Evolutionary conservation across 2,329 filamentous ascomycete genomes (phyloP).

Genomic region (Nannizziopsis arthrosporioides): DNA sequence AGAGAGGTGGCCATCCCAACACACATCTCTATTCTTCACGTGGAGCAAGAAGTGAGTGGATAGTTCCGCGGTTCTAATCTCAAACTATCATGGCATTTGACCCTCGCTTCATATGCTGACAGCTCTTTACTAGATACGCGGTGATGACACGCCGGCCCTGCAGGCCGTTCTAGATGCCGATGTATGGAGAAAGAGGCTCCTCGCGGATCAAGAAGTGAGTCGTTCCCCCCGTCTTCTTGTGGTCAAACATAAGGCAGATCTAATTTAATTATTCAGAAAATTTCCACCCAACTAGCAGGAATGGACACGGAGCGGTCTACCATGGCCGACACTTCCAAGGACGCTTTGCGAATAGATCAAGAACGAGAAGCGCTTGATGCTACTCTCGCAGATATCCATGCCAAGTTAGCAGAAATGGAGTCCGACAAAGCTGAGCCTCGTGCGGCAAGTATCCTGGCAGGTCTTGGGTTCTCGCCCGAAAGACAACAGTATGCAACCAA

Average conservation of each 20-base stretch:
- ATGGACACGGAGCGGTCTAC: constrained; percentile 66
- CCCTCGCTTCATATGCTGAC: background rate
- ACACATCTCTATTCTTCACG: constrained; percentile 96
- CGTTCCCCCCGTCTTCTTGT: background rate
- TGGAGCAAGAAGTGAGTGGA: constrained; percentile 81
- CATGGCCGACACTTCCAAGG: constrained; percentile 82
- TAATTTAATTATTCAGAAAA: constrained; percentile 45
- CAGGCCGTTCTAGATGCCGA: constrained; percentile 95
- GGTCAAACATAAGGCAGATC: background rate
- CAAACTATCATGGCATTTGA: background rate
- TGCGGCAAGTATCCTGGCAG: constrained; percentile 89
- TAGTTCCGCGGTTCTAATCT: constrained; percentile 2
- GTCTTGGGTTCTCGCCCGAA: constrained; percentile 90
- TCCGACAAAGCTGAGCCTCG: constrained; percentile 95
- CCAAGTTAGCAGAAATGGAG: constrained; percentile 94
- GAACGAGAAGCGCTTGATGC: constrained; percentile 84
- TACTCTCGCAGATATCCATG: constrained; percentile 80
- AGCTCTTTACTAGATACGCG: constrained; percentile 53
- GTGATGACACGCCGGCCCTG: constrained; percentile 87
- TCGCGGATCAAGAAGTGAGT: constrained; percentile 72
- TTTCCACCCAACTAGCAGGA: constrained; percentile 59
- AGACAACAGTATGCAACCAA: constrained; percentile 86
- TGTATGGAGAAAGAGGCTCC: constrained; percentile 92
- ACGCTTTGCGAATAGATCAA: constrained; percentile 71
- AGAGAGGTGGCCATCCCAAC: constrained; percentile 91